These are phyloP conservation scores for Thuidium tamariscinum DNA, from an alignment of 225 moss, liverwort and hornwort species.

Conservation along the genomic window DNA sequence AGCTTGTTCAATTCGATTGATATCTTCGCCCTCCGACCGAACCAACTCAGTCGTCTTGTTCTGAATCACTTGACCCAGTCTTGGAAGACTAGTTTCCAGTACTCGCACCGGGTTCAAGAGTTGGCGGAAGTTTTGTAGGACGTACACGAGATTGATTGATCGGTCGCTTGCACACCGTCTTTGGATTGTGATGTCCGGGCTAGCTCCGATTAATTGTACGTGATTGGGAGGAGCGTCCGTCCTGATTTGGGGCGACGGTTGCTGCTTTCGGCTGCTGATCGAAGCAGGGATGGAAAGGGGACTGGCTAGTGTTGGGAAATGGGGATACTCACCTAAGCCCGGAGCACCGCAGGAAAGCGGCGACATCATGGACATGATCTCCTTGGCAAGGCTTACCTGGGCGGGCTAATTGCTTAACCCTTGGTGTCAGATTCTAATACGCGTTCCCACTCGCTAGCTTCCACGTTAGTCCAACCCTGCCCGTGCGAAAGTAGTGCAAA, in stretches of 20 bases:
- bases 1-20: background rate
- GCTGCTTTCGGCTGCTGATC: background rate
- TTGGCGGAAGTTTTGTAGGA: background rate
- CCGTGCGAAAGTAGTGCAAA: background rate
- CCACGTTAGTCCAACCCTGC: background rate
- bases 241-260: background rate
- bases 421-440: background rate
- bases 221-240: background rate
- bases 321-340: background rate
- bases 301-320: background rate
- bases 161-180: background rate
- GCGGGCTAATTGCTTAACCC: background rate
- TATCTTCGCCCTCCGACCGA: background rate
- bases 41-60: background rate
- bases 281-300: background rate
- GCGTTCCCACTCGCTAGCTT: background rate
- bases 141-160: background rate
- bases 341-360: background rate
- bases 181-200: background rate
- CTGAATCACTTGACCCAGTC: background rate
- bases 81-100: background rate
- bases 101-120: background rate
- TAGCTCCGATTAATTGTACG: background rate
- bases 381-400: background rate
- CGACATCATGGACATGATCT: conserved; percentile 6